A percentile compares a stretch with the other conserved stretches of the same genome.
Evolutionary conservation across 2,329 filamentous ascomycete species (phyloP).

Genomic region (Apiospora saccharicola): DNA sequence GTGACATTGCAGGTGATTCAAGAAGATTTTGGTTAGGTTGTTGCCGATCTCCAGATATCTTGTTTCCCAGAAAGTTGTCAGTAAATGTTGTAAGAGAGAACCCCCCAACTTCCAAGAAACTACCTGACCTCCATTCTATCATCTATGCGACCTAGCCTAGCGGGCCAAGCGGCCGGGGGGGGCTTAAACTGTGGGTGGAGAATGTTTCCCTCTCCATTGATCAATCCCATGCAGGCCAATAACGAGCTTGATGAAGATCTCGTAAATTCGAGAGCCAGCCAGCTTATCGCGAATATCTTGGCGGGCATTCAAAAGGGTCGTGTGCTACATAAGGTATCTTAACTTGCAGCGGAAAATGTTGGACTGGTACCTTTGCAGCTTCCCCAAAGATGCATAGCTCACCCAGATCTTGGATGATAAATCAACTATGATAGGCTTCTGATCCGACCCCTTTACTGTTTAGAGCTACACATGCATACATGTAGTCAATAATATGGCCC

Average conservation of each 20-base stretch:
- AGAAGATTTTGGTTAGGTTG: not conserved
- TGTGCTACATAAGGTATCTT: not conserved
- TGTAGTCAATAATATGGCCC: slow-evolving; percentile 12
- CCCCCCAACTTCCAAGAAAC: slow-evolving; percentile 13
- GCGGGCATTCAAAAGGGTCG: not conserved
- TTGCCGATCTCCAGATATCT: not conserved
- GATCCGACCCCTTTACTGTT: slow-evolving; percentile 2
- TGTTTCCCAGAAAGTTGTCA: not conserved
- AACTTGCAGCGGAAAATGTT: not conserved
- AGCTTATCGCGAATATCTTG: slow-evolving; percentile 7
- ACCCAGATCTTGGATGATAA: not conserved
- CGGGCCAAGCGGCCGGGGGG: not conserved
- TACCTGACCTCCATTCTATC: not conserved
- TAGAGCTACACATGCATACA: not conserved
- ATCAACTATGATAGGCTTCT: not conserved
- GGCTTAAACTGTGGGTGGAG: slow-evolving; percentile 3
- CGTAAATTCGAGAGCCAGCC: not conserved
- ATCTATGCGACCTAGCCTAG: slow-evolving; percentile 8
- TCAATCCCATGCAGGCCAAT: slow-evolving; percentile 6
- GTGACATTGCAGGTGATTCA: slow-evolving; percentile 16
- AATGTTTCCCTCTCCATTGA: slow-evolving; percentile 6
- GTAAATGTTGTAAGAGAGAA: not conserved
- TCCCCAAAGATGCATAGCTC: not conserved
- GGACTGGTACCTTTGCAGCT: not conserved
- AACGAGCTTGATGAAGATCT: not conserved